Percentiles rank a stretch among this genome's conserved stretches.
Evolutionary conservation across 805 yeast genomes (phyloP).

Genomic region (Torulaspora maleeae): DNA sequence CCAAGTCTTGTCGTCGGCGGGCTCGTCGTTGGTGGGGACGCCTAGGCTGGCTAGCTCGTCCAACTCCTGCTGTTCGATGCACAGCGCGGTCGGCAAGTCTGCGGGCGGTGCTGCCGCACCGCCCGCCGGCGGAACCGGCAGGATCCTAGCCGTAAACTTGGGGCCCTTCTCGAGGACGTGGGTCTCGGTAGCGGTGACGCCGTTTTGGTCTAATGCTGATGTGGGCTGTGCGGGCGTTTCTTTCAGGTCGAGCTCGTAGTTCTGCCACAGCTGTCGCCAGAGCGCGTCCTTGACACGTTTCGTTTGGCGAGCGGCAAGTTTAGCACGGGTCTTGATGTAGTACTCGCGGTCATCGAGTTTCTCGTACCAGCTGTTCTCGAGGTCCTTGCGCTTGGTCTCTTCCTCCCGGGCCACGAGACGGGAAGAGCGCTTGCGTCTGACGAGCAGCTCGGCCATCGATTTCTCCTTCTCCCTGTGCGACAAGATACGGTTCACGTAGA

Average conservation of each 20-base stretch:
- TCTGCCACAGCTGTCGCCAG: conserved; percentile 32
- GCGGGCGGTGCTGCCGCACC: not conserved
- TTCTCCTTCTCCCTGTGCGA: conserved; percentile 54
- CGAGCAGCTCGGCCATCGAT: conserved; percentile 57
- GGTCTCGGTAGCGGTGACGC: conserved; percentile 8
- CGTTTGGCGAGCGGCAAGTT: conserved; percentile 21
- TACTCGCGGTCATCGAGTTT: conserved; percentile 37
- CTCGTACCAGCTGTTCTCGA: conserved; percentile 38
- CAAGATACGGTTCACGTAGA: conserved; percentile 27
- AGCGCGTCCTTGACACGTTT: conserved; percentile 29
- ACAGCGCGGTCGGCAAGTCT: conserved; percentile 31
- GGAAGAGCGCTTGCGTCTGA: conserved; percentile 68
- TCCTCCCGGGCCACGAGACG: conserved; percentile 69
- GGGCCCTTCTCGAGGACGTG: conserved; percentile 9
- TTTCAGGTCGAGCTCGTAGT: conserved; percentile 29
- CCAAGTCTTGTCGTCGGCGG: conserved; percentile 30
- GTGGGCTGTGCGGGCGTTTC: not conserved
- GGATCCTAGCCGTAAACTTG: conserved; percentile 2
- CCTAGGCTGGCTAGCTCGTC: conserved; percentile 19
- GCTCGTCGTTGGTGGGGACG: conserved; percentile 15
- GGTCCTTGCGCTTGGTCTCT: conserved; percentile 42
- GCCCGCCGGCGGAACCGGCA: not conserved
- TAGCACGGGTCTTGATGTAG: conserved; percentile 26
- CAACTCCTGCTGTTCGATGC: conserved; percentile 28
- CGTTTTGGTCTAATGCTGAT: not conserved